Evolutionary conservation across 148 eudicot species (phyloP).

Genomic region (Vaccinium corymbosum): DNA sequence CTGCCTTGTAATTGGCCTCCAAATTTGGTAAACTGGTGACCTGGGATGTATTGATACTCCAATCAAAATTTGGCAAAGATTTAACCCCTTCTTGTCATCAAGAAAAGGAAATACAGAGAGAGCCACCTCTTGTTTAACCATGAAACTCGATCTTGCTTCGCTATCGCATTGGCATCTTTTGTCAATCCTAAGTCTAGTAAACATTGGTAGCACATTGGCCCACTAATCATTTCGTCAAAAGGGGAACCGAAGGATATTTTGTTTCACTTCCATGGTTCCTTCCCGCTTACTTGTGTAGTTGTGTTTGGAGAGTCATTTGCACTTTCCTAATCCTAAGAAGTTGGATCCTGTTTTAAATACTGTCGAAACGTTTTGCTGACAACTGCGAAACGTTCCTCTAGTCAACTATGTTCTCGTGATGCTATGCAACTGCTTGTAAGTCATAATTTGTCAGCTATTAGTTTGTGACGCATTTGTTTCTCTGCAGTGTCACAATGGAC

Average conservation of each 20-base stretch:
- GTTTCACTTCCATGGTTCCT: background rate
- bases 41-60: background rate
- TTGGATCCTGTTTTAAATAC: background rate
- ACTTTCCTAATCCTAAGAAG: background rate
- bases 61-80: background rate
- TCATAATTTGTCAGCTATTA: background rate
- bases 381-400: background rate
- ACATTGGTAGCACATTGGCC: background rate
- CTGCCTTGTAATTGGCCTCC: background rate
- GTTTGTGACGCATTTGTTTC: background rate
- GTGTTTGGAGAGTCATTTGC: background rate
- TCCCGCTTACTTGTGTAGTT: background rate
- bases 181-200: background rate
- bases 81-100: background rate
- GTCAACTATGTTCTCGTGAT: background rate
- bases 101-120: background rate
- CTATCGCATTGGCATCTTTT: background rate
- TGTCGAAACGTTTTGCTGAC: background rate
- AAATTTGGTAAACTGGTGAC: background rate
- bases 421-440: background rate
- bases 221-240: background rate
- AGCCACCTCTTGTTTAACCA: background rate
- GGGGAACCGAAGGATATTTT: background rate
- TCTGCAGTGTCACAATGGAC: slow-evolving; percentile 91
- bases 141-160: background rate